A percentile compares a stretch with the other conserved stretches of the same genome.
These are phyloP conservation scores for Chytriomyces sp. DNA, from an alignment of 192 early-diverging fungal genomes.

Conservation along the genomic window DNA sequence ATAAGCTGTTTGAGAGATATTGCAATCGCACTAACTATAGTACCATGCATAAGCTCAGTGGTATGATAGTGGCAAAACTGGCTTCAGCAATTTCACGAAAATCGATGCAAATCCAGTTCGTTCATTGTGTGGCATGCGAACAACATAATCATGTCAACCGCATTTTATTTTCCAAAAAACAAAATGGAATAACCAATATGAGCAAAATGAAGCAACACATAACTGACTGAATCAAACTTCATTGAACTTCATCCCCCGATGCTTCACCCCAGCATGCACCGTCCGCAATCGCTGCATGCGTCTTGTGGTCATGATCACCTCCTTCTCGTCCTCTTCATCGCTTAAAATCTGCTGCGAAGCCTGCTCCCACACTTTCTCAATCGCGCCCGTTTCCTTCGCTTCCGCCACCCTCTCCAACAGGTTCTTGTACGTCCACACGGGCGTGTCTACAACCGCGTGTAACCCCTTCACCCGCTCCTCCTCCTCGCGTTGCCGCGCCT, in stretches of 20 bases:
- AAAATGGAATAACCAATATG: too few relatives aligned
- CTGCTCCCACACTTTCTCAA: background rate
- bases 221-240: too few relatives aligned
- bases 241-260: background rate
- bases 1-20: too few relatives aligned
- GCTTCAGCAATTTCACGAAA: too few relatives aligned
- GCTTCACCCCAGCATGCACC: slow-evolving; percentile 2
- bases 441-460: background rate
- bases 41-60: too few relatives aligned
- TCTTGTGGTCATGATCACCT: background rate
- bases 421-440: slow-evolving; percentile 14
- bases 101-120: too few relatives aligned
- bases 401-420: slow-evolving; percentile 1
- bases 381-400: slow-evolving; percentile 12
- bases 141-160: too few relatives aligned
- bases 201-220: too few relatives aligned
- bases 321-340: background rate
- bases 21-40: too few relatives aligned
- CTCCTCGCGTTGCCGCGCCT: background rate
- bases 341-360: background rate
- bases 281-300: slow-evolving; percentile 8
- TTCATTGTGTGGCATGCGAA: too few relatives aligned
- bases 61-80: too few relatives aligned
- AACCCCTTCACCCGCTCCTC: background rate
- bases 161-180: too few relatives aligned